Evolutionary conservation across 495 filamentous ascomycete species (phyloP).

Genomic region (Jackrogersella multiformis): DNA sequence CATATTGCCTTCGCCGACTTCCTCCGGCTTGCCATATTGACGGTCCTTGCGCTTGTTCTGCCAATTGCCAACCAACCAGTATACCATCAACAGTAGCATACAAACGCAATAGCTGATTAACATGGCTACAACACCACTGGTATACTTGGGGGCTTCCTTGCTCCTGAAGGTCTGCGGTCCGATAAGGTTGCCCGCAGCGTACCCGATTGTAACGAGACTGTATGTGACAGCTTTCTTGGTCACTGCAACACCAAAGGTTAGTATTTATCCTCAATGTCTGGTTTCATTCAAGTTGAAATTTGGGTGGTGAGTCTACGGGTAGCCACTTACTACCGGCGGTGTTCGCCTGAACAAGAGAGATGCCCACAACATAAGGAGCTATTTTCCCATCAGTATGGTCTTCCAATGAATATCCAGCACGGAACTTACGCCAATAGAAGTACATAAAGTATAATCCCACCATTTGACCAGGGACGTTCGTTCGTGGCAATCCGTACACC

Average conservation of each 20-base stretch:
- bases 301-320: not conserved
- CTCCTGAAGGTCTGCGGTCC: conserved; percentile 62
- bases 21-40: conserved; percentile 34
- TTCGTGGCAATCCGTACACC: conserved; percentile 49
- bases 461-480: conserved; percentile 49
- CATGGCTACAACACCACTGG: conserved; percentile 46
- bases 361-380: conserved; percentile 50
- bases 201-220: conserved; percentile 57
- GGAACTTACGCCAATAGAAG: conserved; percentile 49
- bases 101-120: conserved; percentile 46
- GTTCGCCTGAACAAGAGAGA: conserved; percentile 54
- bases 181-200: conserved; percentile 64
- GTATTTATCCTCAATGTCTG: not conserved
- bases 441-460: conserved; percentile 50
- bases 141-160: conserved; percentile 58
- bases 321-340: conserved; percentile 46
- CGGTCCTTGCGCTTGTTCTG: conserved; percentile 42
- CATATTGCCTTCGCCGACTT: conserved; percentile 17
- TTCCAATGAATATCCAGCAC: no score
- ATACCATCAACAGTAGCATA: conserved; percentile 42
- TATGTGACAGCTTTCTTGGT: conserved; percentile 63
- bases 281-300: not conserved
- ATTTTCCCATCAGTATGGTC: conserved; percentile 25
- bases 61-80: conserved; percentile 42
- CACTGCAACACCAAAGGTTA: conserved; percentile 16